Base-by-base conservation (phyloP, 805 yeast species). In the Tetrapisispora taiwanensis region DNA sequence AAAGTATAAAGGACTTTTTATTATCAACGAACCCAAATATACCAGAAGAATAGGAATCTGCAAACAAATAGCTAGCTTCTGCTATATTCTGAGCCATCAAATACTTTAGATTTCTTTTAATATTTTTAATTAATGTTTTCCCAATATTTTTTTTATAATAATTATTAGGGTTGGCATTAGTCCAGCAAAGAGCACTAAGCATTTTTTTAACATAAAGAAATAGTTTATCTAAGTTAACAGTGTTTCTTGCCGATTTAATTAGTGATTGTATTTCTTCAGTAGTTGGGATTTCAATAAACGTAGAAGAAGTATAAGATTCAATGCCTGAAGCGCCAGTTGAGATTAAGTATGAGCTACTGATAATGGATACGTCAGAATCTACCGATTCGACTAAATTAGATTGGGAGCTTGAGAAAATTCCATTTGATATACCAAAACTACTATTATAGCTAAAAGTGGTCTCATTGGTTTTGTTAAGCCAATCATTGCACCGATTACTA, bases 1-100 rank as follows among this genome's bases (percentile, higher is more conserved):
- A 90, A 43, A 84, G 72, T 2, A 63, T 53, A 53, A 85, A 79
- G 1, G 96, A 83, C 51, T 84, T 87, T 50, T 74, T 75, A 53
- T 80, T 72, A 43, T 88, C 95, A 6, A 80, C 70, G 58, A 81
- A 82, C 0, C 88, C 90, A 43, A 86, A 71, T 1, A 85, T 84
- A 2, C 95, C 94, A 3, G 88, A 78, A 17, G 87, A 75, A 60
- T 80, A 79, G 0, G 89, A 87, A 62, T 89, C 97, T 14, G 80
- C 97, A 30, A 90, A 67, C 26, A 87, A 70, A 56, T 89, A 90
- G 59, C 89, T 96, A 0, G 96, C 94, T 39, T 89, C 95, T 1
- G 80, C 73, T 53, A 78, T 79, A 2, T 95, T 92, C 47, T 80
- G 78, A 46, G 84, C 89, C 12, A 85, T 68, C 35, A 88, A 71